These are phyloP conservation scores for Diaporthe amygdali DNA, from an alignment of 2,329 filamentous ascomycete species.

Conservation along the genomic window DNA sequence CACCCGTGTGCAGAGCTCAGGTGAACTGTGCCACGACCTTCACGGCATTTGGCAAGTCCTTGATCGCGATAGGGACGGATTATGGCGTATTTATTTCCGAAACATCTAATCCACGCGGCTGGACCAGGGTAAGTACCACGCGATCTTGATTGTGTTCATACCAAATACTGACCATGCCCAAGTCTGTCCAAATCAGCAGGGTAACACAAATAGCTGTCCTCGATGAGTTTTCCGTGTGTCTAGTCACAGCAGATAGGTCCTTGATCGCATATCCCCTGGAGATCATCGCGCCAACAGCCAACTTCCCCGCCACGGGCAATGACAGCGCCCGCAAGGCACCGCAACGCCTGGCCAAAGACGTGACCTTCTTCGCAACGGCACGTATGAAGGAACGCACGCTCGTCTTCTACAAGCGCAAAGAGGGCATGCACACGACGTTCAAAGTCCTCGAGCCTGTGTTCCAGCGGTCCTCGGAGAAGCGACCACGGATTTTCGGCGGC, in stretches of 20 bases:
- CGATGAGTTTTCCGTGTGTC: conserved; percentile 92
- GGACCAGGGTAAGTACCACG: conserved; percentile 73
- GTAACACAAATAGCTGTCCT: conserved; percentile 95
- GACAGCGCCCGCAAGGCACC: conserved; percentile 86
- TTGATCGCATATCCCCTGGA: conserved; percentile 95
- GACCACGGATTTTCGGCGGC: conserved; percentile 68
- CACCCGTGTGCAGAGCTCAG: conserved; percentile 79
- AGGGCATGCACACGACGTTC: conserved; percentile 91
- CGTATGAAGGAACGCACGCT: conserved; percentile 96
- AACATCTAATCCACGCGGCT: conserved; percentile 86
- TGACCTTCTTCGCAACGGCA: conserved; percentile 94
- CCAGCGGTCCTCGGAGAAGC: conserved; percentile 88
- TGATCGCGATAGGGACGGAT: conserved; percentile 95
- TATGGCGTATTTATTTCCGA: conserved; percentile 92
- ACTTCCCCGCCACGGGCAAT: conserved; percentile 64
- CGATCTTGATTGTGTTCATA: neutral
- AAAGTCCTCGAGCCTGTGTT: conserved; percentile 96
- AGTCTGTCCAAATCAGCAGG: conserved; percentile 77
- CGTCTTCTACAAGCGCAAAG: conserved; percentile 96
- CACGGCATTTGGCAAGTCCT: conserved; percentile 78
- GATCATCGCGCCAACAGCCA: conserved; percentile 71
- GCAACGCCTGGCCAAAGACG: conserved; percentile 89
- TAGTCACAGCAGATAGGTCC: conserved; percentile 89
- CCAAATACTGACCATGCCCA: conserved; percentile 29
- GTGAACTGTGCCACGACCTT: conserved; percentile 96